Evolutionary conservation across 2,329 filamentous ascomycete genomes (phyloP), one percentile per base, ranked within the genome.

Genomic region (Calonectria fujianensis): DNA sequence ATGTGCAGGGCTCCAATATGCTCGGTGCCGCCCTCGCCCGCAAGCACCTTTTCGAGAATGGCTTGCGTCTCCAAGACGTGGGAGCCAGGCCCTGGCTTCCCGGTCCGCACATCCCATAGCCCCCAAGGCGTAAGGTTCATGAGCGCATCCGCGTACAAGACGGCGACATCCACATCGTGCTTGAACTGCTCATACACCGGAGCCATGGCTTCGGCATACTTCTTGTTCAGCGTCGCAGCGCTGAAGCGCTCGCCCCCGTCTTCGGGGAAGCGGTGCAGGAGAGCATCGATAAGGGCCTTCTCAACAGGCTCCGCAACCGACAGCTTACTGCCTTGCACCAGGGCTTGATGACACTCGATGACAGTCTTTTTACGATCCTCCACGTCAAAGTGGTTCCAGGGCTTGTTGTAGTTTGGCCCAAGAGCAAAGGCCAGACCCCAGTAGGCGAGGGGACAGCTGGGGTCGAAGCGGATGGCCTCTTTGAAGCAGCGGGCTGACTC

Each of bases 1-100:
- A 95, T 85, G 82, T 96, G 94, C 8, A 95, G 86, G 0, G 96
- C 83, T 0, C 94, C 94, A 0, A 94, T 92, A 79, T 97, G 94
- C 9, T 85, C 78, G 4, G 86, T 82, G 0, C 85, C 85, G 6
- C 79, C 81, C 0, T 79, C 73, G 2, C 80, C 80, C 3, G 87
- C 85, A 24, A 96, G 84, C 0, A 91, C 92, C 4, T 82, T 80
- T 75, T 87, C 85, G 11, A 87, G 78, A 10, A 85, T 79, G 9
- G 79, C 72, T 70, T 85, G 82, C 31, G 82, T 82, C 70, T 85
- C 83, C n/a, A 82, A 54, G 0, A 83, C 84, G 20, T 83, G 80
- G 2, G 84, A 84, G 0, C 79, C 82, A 9, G 78, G 80, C 1
- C 72, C 86, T 70, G 63, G 84, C 77, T 66, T 77, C 29, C 83